Conservation (phyloP, 257 asterid species). For the Fraxinus americana region DNA sequence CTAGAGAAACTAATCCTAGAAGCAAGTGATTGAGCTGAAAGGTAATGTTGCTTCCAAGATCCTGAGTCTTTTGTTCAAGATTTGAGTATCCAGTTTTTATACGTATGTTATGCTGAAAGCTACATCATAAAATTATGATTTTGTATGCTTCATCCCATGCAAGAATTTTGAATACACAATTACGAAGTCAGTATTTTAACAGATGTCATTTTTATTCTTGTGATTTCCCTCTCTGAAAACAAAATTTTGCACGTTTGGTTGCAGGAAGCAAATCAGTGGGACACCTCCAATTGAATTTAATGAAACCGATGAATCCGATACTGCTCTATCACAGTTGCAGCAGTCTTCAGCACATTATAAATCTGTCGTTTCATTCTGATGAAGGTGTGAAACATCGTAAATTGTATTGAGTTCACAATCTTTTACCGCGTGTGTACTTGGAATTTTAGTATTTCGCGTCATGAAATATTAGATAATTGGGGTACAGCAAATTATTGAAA, state of each 20-base stretch:
- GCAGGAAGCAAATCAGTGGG: slow-evolving; percentile 46
- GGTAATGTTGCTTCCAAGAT: background rate
- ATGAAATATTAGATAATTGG: background rate
- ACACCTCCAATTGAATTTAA: slow-evolving; percentile 36
- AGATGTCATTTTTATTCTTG: background rate
- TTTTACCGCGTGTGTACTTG: slow-evolving; percentile 4
- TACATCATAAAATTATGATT: background rate
- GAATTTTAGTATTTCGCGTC: background rate
- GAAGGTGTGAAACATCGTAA: slow-evolving; percentile 6
- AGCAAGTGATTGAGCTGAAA: background rate
- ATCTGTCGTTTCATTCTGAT: slow-evolving; percentile 48
- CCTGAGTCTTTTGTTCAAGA: background rate
- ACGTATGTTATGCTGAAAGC: background rate
- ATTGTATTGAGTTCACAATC: slow-evolving; percentile 19
- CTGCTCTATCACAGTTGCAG: slow-evolving; percentile 56
- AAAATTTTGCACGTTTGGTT: background rate
- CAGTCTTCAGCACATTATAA: slow-evolving; percentile 37
- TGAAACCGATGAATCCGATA: slow-evolving; percentile 58
- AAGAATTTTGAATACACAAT: background rate
- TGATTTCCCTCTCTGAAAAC: background rate
- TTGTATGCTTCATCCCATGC: background rate
- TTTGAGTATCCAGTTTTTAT: background rate
- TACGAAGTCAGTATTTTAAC: background rate
- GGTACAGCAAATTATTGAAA: background rate
- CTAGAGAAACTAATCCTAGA: background rate